Evolutionary conservation across 371 early-diverging fungal species (phyloP), one percentile per base, ranked within the genome.

Genomic region (Chytridiales sp.): DNA sequence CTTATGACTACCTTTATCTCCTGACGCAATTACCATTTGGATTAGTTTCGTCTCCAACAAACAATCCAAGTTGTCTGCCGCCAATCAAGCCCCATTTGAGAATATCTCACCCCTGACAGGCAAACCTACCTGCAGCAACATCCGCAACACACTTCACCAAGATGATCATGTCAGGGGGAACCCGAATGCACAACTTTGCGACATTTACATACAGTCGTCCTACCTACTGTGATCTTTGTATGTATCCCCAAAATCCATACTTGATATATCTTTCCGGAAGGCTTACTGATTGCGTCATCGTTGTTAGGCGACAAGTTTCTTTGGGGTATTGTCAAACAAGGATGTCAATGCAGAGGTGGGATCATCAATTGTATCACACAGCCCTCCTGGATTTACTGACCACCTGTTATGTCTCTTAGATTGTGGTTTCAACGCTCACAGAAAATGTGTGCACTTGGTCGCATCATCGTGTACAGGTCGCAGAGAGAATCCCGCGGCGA

Each of bases 241-340:
- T 62, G 54, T 54, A 8, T 11, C 21, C 11, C 11, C n/a, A n/a
- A n/a, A 9, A n/a, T 38, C 39, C 39, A 38, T 38, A n/a, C 39
- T 38, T 38, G 11, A 11, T 17, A 8, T 6, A 13, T 13, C 44
- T 44, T 44, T 8, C 40, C 31, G 9, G 9, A 50, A n/a, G n/a
- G n/a, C n/a, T 30, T 15, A 27, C 51, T 38, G 6, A 34, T 8
- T 19, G 6, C 51, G 8, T 50, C 13, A 27, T 15, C 44, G 22
- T 44, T 44, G 11, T 11, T 22, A 59, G 60, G 62, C 57, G 56
- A 30, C 51, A 67, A 74, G 57, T 70, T 81, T 43, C 59, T 81
- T 43, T 81, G 81, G 81, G 81, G 81, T 17, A 50, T 81, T 6
- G 72, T 67, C 22, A 66, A 66, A 42, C 81, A 81, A 49, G 81